Conservation (phyloP, 331 rosid species). For the Quercus phellos region DNA sequence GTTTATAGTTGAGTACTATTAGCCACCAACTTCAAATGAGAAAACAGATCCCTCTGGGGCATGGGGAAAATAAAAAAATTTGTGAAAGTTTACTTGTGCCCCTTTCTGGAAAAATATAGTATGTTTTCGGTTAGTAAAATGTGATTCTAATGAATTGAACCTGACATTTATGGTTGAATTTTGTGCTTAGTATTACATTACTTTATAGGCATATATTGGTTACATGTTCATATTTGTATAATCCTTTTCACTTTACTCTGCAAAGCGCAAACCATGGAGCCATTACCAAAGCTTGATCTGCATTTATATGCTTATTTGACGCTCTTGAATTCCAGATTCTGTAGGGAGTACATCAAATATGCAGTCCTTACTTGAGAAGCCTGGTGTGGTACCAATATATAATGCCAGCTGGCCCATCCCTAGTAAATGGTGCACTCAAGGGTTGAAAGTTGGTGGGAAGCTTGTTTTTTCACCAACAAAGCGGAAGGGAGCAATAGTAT, state of each 20-base stretch:
- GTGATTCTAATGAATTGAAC: too few species aligned
- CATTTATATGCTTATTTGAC: conserved; percentile 2
- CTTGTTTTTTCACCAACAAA: conserved; percentile 29
- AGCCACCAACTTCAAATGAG: neutral
- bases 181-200: neutral
- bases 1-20: neutral
- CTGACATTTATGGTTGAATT: neutral
- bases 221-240: neutral
- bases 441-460: conserved; percentile 41
- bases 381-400: conserved; percentile 31
- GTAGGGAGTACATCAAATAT: conserved; percentile 34
- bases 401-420: conserved; percentile 27
- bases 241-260: neutral
- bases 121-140: neutral
- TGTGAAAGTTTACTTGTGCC: neutral
- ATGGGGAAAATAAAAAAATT: neutral
- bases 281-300: neutral
- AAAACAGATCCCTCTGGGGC: neutral
- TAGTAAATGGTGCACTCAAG: conserved; percentile 35
- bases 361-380: conserved; percentile 50
- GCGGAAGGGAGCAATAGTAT: conserved; percentile 40
- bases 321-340: conserved; percentile 29
- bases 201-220: neutral
- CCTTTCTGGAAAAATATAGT: neutral
- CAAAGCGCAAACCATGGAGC: neutral